Base-by-base conservation (phyloP, 768 basidiomycete genomes). In the Tylopilus felleus region DNA sequence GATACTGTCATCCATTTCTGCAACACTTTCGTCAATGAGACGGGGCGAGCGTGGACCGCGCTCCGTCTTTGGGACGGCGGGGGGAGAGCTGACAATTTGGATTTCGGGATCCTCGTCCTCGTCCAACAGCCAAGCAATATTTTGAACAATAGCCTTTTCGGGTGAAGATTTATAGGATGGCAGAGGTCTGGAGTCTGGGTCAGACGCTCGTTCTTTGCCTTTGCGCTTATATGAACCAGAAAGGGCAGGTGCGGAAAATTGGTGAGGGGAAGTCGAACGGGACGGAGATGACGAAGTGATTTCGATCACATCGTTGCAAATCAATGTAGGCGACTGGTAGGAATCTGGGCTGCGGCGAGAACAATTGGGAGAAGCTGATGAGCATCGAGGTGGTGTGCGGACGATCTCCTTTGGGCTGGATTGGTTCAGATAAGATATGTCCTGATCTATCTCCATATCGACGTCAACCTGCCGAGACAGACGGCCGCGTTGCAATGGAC, bases 71-170 rank as follows among this genome's bases (percentile, higher is more conserved):
- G 54, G 52, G 52, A 28, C 14, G 25, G 66, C 39, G 9, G 82
- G 82, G 4, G 83, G 77, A 21, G 84, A 84, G 47, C 74, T 71
- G n/a, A 80, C 46, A 36, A 84, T 78, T 53, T 77, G 74, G 58
- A 84, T 71, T 41, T 75, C 73, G 10, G 73, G 75, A 42, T 85
- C 75, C n/a, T 77, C 85, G 48, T 86, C 84, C 52, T 83, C 84
- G 23, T 83, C 84, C 10, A 88, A 66, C 21, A 89, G 71, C 86
- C 85, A 88, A 2, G 80, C 77, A 71, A 88, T 83, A 60, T 76
- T 76, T 45, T 75, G 67, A 35, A 73, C 65, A 17, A 50, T 55
- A 14, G 40, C 44, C 27, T 29, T 54, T 49, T 40, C 22, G 10
- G 49, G 19, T 17, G 45, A 51, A 17, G 49, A 9, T 28, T 45